Base-by-base conservation (phyloP, 495 filamentous ascomycete genomes). In the Penicillium lividum region DNA sequence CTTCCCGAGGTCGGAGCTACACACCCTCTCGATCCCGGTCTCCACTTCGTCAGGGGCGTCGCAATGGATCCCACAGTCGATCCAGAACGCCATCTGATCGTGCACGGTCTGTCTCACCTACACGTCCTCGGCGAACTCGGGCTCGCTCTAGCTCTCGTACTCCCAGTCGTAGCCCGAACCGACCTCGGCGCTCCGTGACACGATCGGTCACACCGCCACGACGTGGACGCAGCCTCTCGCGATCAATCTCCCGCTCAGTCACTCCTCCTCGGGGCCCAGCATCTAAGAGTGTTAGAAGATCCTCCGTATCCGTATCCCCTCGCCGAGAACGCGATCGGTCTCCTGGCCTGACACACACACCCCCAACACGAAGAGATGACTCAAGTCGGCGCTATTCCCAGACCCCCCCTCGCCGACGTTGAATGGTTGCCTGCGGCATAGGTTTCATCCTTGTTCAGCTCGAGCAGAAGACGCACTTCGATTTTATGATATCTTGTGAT, bases 1-100 rank as follows among this genome's bases (percentile, higher is more conserved):
- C 73, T n/a, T 74, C 75, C 3, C 72, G 73, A 6, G 67, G 72
- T 49, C 73, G 72, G 48, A 74, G 67, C 60, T 73, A 73, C 64
- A 55, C 53, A 27, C 42, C 40, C 18, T 55, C 53, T 33, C 53
- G 53, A 22, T 55, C 53, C n/a, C 49, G 49, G 10, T 52, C 49
- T 27, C 30, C 31, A 33, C 42, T 42, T 25, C 53, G 42, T 29
- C 42, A 28, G 6, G 15, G n/a, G 13, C 42, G 40, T 10, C 53
- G 42, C 18, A 0, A 33, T 34, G 28, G 18, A 3, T 55, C 53
- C 1, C n/a, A 46, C 11, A 46, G 28, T 16, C 42, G 53, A 22
- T 55, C 53, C 7, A 28, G 28, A 6, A 42, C 51, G 28, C 51
- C 51, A n/a, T 33, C 51, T 43, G 36, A 31, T 54, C 51, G 51